Percentiles rank a stretch among this genome's conserved stretches.
These are phyloP conservation scores for Hyphopichia wangnamkhiaoensis DNA, from an alignment of 1,139 yeast species.

Conservation along the genomic window DNA sequence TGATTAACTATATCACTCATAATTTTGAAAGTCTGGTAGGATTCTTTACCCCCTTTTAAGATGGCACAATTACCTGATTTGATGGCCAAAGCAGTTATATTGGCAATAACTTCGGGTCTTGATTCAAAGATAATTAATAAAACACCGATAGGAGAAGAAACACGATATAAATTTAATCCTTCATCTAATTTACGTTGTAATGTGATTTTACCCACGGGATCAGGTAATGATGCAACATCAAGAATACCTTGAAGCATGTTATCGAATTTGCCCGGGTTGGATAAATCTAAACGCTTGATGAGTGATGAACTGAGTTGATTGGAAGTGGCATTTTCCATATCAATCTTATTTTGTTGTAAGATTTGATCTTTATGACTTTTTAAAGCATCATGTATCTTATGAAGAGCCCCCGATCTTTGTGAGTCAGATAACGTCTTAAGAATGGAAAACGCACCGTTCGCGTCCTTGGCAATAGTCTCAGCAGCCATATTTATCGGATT, in stretches of 20 bases:
- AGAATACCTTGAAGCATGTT: constrained; percentile 91
- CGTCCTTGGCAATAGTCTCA: constrained; percentile 74
- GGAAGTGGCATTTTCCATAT: constrained; percentile 66
- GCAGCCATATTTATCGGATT: constrained; percentile 29
- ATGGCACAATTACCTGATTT: constrained; percentile 97
- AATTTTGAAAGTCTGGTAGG: constrained; percentile 76
- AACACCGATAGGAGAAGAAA: constrained; percentile 95
- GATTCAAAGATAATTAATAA: constrained; percentile 91
- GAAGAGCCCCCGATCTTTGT: constrained; percentile 72
- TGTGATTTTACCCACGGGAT: constrained; percentile 86
- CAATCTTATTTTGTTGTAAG: constrained; percentile 70
- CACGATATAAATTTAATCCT: constrained; percentile 74
- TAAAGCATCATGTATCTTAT: constrained; percentile 70
- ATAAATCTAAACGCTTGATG: constrained; percentile 79
- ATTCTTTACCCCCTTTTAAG: constrained; percentile 96
- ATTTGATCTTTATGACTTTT: constrained; percentile 58
- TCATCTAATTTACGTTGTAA: constrained; percentile 85
- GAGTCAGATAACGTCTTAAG: constrained; percentile 76
- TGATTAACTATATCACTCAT: constrained; percentile 72
- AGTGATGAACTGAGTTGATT: constrained; percentile 66
- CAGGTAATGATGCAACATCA: constrained; percentile 85
- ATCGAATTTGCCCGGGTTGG: constrained; percentile 82
- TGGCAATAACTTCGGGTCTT: constrained; percentile 98
- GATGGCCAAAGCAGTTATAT: constrained; percentile 91
- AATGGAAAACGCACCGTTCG: constrained; percentile 75